phyloP scores from a whole-genome alignment of 805 yeast genomes.

The Candida hispaniensis region DNA sequence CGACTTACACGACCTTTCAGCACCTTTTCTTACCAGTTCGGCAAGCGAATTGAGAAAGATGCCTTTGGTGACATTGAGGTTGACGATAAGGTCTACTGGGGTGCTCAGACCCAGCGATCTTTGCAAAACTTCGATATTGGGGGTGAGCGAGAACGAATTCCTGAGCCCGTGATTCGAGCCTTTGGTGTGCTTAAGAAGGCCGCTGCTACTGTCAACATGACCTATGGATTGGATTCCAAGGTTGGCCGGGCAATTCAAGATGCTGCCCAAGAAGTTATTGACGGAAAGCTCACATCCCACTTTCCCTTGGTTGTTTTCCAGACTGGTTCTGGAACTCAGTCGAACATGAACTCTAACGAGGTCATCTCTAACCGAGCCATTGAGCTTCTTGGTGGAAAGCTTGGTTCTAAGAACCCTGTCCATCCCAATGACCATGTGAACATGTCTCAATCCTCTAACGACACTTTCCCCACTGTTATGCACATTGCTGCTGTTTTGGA shows the following conservation, averaged over 20 bases:
- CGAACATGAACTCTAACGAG: slow-evolving; percentile 98
- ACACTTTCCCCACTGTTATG: slow-evolving; percentile 99
- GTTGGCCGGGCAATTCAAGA: slow-evolving; percentile 73
- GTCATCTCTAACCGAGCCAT: slow-evolving; percentile 98
- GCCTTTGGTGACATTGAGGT: slow-evolving; percentile 97
- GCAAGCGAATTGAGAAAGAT: slow-evolving; percentile 70
- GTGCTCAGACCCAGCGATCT: slow-evolving; percentile 93
- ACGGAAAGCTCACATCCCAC: slow-evolving; percentile 84
- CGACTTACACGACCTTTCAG: slow-evolving; percentile 18
- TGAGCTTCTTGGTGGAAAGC: slow-evolving; percentile 82
- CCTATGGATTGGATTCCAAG: slow-evolving; percentile 78
- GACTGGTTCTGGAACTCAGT: slow-evolving; percentile 98
- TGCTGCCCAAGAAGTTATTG: slow-evolving; percentile 92
- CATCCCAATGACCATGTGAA: slow-evolving; percentile 99
- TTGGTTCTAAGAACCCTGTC: slow-evolving; percentile 88
- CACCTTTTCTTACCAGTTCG: slow-evolving; percentile 17
- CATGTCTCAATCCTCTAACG: slow-evolving; percentile 97
- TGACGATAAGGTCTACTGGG: slow-evolving; percentile 82
- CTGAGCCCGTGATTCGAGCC: slow-evolving; percentile 80
- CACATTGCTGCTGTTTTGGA: slow-evolving; percentile 97
- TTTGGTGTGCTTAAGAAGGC: slow-evolving; percentile 92
- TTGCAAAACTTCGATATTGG: slow-evolving; percentile 92
- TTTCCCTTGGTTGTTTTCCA: slow-evolving; percentile 98
- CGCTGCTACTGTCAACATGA: slow-evolving; percentile 81
- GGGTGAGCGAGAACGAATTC: slow-evolving; percentile 81